phyloP scores from a whole-genome alignment of 129 eudicot genomes.

The Lactuca saligna region DNA sequence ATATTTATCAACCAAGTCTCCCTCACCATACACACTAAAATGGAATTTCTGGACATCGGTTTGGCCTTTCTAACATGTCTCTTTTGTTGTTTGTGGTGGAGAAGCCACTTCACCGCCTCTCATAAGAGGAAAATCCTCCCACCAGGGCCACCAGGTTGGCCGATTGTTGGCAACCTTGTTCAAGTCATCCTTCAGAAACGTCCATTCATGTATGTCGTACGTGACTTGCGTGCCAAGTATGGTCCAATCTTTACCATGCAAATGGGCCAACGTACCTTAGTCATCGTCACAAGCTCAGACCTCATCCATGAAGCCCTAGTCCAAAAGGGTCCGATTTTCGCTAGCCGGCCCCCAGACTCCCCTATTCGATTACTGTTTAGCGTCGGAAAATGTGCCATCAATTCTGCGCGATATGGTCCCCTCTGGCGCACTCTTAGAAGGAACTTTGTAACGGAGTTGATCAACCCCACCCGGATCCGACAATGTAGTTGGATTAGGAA shows the following conservation, averaged over 20 bases:
- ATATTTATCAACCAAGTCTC: constrained; percentile 2
- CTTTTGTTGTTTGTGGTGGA: constrained; percentile 65
- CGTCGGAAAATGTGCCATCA: constrained; percentile 91
- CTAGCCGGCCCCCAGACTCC: constrained; percentile 88
- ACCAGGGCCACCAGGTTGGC: constrained; percentile 98
- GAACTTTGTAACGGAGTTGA: constrained; percentile 86
- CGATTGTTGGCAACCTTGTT: constrained; percentile 76
- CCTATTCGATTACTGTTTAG: constrained; percentile 84
- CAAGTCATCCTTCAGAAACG: constrained; percentile 82
- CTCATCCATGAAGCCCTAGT: constrained; percentile 95
- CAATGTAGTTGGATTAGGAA: constrained; percentile 86
- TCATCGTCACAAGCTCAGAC: constrained; percentile 77
- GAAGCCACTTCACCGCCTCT: constrained; percentile 34
- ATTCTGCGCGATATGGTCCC: constrained; percentile 94
- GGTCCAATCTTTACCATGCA: constrained; percentile 97
- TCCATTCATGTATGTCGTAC: constrained; percentile 75
- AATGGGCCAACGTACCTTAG: constrained; percentile 91
- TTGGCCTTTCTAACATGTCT: constrained; percentile 34
- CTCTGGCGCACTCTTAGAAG: constrained; percentile 84
- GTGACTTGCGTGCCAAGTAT: constrained; percentile 69
- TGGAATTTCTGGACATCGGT: constrained; percentile 55
- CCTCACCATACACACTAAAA: constrained; percentile 21
- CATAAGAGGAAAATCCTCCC: constrained; percentile 54
- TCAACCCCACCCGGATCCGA: constrained; percentile 71
- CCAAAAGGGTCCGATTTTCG: constrained; percentile 65